Base-by-base conservation (phyloP, 768 basidiomycete species). In the Cystobasidium onofrii region DNA sequence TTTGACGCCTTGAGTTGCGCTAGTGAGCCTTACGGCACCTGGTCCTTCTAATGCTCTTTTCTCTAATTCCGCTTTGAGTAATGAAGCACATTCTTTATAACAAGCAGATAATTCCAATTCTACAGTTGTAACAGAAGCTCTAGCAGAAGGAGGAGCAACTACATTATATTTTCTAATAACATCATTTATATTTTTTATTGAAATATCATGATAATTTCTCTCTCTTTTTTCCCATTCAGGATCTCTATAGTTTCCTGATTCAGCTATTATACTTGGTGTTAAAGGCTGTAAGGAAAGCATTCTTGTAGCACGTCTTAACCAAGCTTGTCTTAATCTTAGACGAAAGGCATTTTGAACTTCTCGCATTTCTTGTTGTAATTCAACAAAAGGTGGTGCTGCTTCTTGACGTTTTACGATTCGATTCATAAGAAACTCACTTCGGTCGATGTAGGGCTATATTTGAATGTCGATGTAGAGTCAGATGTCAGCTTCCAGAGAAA, bases 381-480 rank as follows among this genome's bases (percentile, higher is more conserved):
- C 75, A n/a, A 75, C 70, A 57, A 75, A 75, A 20, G 75, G 74
- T 17, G 75, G 75, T 9, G 72, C 75, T 7, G 75, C 75, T 20
- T 70, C 75, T 73, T 75, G 75, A 17, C 50, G 12, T 33, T 73
- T 63, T 1, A 75, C 63, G 10, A 75, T 75, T 1, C 75, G 75
- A 33, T 75, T 75, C 70, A 75, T 64, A 15, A 75, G 46, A 41
- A 73, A 73, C 33, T 65, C 61, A 34, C 62, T 73, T 1, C 55
- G 52, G 27, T 34, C 64, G n/a, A 75, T 10, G 54, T 46, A 74
- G 17, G 75, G 75, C 69, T 71, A n/a, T n/a, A n/a, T n/a, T n/a
- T n/a, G n/a, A n/a, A n/a, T n/a, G n/a, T n/a, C n/a, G n/a, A n/a
- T n/a, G n/a, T n/a, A n/a, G n/a, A n/a, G n/a, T n/a, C n/a, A n/a